Percentiles rank a stretch among this genome's conserved stretches.
Evolutionary conservation across 768 basidiomycete species (phyloP).

Genomic region (Tricholoma sp.): DNA sequence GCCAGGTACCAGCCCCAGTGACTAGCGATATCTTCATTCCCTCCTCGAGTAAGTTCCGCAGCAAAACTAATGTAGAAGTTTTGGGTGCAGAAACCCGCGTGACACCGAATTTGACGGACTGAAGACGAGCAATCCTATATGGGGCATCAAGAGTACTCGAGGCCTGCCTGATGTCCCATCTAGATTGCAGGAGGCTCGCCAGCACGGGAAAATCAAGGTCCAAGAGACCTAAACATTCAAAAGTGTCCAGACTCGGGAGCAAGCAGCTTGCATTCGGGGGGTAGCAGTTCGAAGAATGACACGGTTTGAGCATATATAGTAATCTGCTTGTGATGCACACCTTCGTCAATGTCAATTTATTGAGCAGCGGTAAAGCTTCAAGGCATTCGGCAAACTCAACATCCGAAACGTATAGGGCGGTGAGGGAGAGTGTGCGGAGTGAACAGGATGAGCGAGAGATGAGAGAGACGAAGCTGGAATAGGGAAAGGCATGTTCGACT

Average conservation of each 20-base stretch:
- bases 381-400: neutral
- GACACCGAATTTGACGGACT: too few species aligned
- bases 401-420: neutral
- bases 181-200: neutral
- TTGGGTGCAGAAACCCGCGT: too few species aligned
- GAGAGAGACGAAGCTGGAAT: neutral
- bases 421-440: neutral
- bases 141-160: too few species aligned
- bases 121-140: too few species aligned
- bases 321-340: neutral
- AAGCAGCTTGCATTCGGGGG: neutral
- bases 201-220: neutral
- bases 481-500: neutral
- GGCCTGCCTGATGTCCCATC: neutral
- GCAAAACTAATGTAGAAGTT: too few species aligned
- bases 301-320: neutral
- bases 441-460: neutral
- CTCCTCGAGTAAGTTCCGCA: too few species aligned
- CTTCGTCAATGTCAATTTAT: neutral
- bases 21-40: too few species aligned
- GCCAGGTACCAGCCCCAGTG: too few species aligned
- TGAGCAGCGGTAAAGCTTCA: neutral
- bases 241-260: neutral
- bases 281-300: too few species aligned
- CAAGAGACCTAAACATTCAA: neutral